Evolutionary conservation across 1,139 yeast species (phyloP).

Genomic region (Blastobotrys illinoisensis): DNA sequence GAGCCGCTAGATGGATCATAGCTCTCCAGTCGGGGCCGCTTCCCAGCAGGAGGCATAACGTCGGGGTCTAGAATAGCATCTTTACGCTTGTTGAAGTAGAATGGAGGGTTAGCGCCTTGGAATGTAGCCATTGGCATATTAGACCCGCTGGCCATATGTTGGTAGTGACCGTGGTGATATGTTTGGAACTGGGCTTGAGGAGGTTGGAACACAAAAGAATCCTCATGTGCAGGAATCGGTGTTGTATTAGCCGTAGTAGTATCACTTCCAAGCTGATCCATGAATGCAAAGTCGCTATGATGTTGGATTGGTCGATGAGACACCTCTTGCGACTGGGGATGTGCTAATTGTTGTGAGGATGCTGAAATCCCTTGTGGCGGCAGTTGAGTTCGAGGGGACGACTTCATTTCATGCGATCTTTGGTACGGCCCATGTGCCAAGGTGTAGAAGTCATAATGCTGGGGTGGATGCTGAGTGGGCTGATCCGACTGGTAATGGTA

Average conservation of each 20-base stretch:
- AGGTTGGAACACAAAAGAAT: background rate
- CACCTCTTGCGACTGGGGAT: background rate
- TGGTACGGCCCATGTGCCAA: background rate
- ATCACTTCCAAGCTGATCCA: background rate
- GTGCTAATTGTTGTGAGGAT: background rate
- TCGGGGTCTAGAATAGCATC: background rate
- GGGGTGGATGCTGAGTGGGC: slow-evolving; percentile 1
- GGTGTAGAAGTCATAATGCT: background rate
- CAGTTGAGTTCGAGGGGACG: background rate
- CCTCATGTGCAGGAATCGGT: background rate
- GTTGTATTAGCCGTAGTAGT: background rate
- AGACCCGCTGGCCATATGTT: background rate
- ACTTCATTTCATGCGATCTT: background rate
- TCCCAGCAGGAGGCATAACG: background rate
- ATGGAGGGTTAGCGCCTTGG: background rate
- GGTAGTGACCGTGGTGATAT: background rate
- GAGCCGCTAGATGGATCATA: background rate
- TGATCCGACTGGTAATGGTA: background rate
- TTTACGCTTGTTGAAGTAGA: background rate
- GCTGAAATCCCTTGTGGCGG: background rate
- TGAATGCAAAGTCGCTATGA: background rate
- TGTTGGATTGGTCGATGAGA: background rate
- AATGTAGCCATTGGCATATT: background rate
- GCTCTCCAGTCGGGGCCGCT: background rate
- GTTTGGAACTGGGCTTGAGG: background rate